phyloP scores from a whole-genome alignment of 2,329 filamentous ascomycete species.

The Aspergillus japonicus region DNA sequence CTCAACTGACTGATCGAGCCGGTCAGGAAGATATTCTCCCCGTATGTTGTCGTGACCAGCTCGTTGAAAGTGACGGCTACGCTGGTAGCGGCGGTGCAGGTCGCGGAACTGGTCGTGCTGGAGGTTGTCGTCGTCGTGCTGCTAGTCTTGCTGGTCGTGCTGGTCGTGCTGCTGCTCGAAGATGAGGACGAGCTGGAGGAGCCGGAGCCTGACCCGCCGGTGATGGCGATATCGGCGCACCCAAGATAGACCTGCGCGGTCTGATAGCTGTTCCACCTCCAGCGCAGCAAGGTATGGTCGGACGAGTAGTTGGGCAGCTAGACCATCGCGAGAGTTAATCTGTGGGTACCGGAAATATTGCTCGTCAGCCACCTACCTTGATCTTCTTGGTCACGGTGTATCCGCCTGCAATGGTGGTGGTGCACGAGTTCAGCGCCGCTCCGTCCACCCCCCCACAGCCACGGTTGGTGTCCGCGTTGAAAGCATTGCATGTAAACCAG shows the following conservation, averaged over 20 bases:
- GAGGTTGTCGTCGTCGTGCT: slow-evolving; percentile 3
- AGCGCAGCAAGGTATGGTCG: slow-evolving; percentile 52
- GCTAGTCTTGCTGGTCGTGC: slow-evolving; percentile 24
- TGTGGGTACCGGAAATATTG: no score
- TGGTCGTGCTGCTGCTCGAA: slow-evolving; percentile 12
- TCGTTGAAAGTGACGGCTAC: slow-evolving; percentile 65
- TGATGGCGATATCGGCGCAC: slow-evolving; percentile 55
- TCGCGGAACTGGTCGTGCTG: slow-evolving; percentile 13
- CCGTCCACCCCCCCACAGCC: slow-evolving; percentile 49
- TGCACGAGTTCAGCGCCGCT: slow-evolving; percentile 47
- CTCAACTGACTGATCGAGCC: slow-evolving; percentile 62
- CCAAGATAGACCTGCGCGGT: slow-evolving; percentile 55
- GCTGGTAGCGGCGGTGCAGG: slow-evolving; percentile 30
- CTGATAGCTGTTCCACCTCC: slow-evolving; percentile 58
- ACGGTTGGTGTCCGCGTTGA: slow-evolving; percentile 17
- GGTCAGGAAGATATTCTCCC: slow-evolving; percentile 65
- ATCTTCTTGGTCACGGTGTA: slow-evolving; percentile 56
- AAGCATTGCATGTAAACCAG: slow-evolving; percentile 53
- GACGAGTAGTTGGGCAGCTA: slow-evolving; percentile 43
- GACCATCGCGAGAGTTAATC: no score
- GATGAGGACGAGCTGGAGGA: background rate
- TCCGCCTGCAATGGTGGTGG: slow-evolving; percentile 54
- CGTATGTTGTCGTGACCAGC: slow-evolving; percentile 56
- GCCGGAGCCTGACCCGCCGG: slow-evolving; percentile 2
- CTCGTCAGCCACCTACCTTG: slow-evolving; percentile 36